A percentile compares a stretch with the other conserved stretches of the same genome.
Conservation (phyloP, 169 alveolate genomes). For the Ichthyophthirius multifiliis region DNA sequence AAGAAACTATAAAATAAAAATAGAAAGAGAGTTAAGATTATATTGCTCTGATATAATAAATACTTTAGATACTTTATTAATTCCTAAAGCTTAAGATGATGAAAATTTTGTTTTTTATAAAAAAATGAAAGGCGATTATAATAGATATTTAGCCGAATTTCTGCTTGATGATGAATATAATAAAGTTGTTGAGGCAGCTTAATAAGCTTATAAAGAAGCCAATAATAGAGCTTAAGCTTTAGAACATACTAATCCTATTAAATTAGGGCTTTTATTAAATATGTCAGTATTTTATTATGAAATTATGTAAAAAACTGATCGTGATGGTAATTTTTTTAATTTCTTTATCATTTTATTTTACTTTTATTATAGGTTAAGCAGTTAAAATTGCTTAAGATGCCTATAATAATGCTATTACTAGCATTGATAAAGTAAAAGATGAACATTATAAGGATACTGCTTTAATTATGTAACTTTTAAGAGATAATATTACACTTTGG, state of each 20-base stretch:
- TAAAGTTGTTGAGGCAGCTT: slow-evolving; percentile 57
- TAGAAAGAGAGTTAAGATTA: slow-evolving; percentile 68
- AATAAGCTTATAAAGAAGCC: slow-evolving; percentile 73
- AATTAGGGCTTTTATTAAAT: slow-evolving; percentile 72
- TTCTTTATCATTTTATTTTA: background rate
- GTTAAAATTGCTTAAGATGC: slow-evolving; percentile 53
- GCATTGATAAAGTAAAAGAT: slow-evolving; percentile 65
- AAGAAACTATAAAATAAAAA: slow-evolving; percentile 50
- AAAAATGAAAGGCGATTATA: slow-evolving; percentile 80
- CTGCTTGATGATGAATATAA: slow-evolving; percentile 52
- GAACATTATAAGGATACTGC: slow-evolving; percentile 73
- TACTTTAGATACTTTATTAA: slow-evolving; percentile 53
- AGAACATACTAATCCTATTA: slow-evolving; percentile 68
- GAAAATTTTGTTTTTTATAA: slow-evolving; percentile 61
- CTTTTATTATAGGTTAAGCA: slow-evolving; percentile 12
- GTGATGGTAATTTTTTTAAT: slow-evolving; percentile 66
- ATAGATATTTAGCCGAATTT: slow-evolving; percentile 74
- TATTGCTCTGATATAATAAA: slow-evolving; percentile 56
- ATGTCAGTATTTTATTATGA: slow-evolving; percentile 79
- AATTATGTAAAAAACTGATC: slow-evolving; percentile 55
- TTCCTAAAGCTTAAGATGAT: slow-evolving; percentile 44
- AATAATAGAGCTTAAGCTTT: slow-evolving; percentile 53
- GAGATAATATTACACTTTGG: slow-evolving; percentile 54
- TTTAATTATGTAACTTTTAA: slow-evolving; percentile 50
- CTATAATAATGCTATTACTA: slow-evolving; percentile 68